A percentile compares a stretch with the other conserved stretches of the same genome.
These are phyloP conservation scores for Pueraria montana DNA, from an alignment of 306 rosid species.

Conservation along the genomic window DNA sequence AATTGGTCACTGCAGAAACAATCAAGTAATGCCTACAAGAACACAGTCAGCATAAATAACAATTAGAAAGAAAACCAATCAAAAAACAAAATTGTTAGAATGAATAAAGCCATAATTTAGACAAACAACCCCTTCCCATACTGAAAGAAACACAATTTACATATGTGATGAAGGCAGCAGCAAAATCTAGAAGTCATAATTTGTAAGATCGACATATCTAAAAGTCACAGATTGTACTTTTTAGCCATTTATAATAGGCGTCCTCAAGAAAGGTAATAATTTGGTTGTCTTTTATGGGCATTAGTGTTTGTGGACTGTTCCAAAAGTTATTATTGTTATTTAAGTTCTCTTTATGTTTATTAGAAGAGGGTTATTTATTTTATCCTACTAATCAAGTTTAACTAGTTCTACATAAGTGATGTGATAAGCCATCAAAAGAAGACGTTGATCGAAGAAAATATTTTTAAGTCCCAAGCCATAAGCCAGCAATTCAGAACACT, in stretches of 20 bases:
- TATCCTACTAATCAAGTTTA: conserved; percentile 25
- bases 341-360: conserved; percentile 2
- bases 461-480: not conserved
- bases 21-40: conserved; percentile 91
- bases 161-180: conserved; percentile 20
- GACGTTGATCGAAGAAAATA: not conserved
- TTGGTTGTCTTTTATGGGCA: not conserved
- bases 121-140: conserved; percentile 11
- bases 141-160: conserved; percentile 35
- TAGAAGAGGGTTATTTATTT: not conserved
- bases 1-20: conserved; percentile 95
- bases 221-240: conserved; percentile 6
- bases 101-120: conserved; percentile 2
- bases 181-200: conserved; percentile 15
- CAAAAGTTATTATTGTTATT: conserved; percentile 4
- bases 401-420: not conserved
- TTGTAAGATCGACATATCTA: not conserved
- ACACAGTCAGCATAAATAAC: conserved; percentile 47
- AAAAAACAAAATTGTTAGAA: not conserved
- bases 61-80: conserved; percentile 5
- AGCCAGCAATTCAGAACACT: conserved; percentile 19
- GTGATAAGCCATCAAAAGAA: not conserved
- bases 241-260: not conserved
- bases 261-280: not conserved
- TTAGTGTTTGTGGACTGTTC: not conserved